Conservation (phyloP, 345 rosid species). For the Lumnitzera littorea region DNA sequence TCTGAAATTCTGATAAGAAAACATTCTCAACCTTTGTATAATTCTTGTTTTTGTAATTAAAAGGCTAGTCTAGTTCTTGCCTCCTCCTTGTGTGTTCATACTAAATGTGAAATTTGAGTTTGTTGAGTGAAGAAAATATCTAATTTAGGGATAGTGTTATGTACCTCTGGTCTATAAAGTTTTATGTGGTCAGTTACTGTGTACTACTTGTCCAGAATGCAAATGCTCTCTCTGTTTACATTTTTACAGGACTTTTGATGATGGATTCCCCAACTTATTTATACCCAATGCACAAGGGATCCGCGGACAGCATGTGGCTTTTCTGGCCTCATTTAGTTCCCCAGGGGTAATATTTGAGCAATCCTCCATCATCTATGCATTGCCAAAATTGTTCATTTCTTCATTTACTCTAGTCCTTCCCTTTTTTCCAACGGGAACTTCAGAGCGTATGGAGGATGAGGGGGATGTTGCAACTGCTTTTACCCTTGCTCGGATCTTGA, state of each 20-base stretch:
- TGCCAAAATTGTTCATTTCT: conserved; percentile 84
- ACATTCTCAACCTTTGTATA: no score
- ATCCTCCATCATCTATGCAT: conserved; percentile 80
- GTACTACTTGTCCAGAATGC: not conserved
- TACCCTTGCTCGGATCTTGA: conserved; percentile 91
- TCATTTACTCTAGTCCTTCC: conserved; percentile 95
- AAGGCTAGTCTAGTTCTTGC: no score
- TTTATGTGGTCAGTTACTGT: no score
- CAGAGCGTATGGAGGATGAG: conserved; percentile 98
- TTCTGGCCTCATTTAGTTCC: conserved; percentile 89
- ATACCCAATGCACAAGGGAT: conserved; percentile 93
- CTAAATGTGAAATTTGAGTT: no score
- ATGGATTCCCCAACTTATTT: conserved; percentile 91
- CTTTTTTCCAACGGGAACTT: conserved; percentile 94
- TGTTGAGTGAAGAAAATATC: no score
- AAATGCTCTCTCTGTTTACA: not conserved
- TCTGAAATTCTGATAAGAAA: no score
- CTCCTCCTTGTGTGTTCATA: no score
- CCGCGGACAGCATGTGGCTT: conserved; percentile 87
- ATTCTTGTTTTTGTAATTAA: no score
- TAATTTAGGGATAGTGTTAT: no score
- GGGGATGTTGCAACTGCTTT: conserved; percentile 97
- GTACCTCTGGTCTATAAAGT: no score
- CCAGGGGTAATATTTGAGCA: conserved; percentile 91
- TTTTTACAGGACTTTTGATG: conserved; percentile 62